Percentiles rank a stretch among this genome's conserved stretches.
These are phyloP conservation scores for Talaromyces piceae DNA, from an alignment of 2,329 filamentous ascomycete genomes.

Conservation along the genomic window DNA sequence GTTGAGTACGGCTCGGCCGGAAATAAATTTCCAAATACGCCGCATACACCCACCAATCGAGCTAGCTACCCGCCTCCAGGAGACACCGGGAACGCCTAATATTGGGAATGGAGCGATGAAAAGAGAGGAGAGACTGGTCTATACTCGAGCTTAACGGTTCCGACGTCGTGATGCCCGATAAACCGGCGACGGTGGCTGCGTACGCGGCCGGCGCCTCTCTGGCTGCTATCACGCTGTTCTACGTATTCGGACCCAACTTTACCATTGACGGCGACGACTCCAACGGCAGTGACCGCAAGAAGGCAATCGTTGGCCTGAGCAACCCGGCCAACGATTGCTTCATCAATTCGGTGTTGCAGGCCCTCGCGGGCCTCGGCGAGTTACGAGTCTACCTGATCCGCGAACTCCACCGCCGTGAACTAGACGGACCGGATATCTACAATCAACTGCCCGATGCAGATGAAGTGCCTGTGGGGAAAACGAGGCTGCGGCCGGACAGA, in stretches of 20 bases:
- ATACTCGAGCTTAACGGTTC: neutral
- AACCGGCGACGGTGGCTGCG: slow-evolving; percentile 72
- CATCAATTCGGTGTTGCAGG: slow-evolving; percentile 94
- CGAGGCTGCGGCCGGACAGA: slow-evolving; percentile 37
- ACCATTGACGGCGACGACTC: slow-evolving; percentile 77
- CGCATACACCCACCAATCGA: neutral
- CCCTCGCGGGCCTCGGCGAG: slow-evolving; percentile 81
- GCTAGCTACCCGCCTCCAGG: neutral
- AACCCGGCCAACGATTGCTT: slow-evolving; percentile 96
- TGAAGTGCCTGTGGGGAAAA: slow-evolving; percentile 23
- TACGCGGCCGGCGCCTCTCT: slow-evolving; percentile 95
- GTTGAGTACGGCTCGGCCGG: too few species aligned
- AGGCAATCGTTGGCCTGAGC: slow-evolving; percentile 76
- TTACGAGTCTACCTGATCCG: slow-evolving; percentile 85
- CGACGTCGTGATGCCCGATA: slow-evolving; percentile 61
- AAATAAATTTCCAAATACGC: neutral
- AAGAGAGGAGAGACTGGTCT: neutral
- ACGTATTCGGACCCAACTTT: slow-evolving; percentile 96
- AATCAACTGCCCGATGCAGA: slow-evolving; percentile 47
- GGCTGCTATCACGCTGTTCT: slow-evolving; percentile 88
- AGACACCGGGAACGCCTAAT: neutral
- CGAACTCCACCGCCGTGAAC: slow-evolving; percentile 73
- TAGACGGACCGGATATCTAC: slow-evolving; percentile 75
- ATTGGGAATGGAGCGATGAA: neutral
- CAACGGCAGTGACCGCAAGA: slow-evolving; percentile 58